Conservation (phyloP, 2,329 filamentous ascomycete genomes). For the Mycosphaerella sp. region DNA sequence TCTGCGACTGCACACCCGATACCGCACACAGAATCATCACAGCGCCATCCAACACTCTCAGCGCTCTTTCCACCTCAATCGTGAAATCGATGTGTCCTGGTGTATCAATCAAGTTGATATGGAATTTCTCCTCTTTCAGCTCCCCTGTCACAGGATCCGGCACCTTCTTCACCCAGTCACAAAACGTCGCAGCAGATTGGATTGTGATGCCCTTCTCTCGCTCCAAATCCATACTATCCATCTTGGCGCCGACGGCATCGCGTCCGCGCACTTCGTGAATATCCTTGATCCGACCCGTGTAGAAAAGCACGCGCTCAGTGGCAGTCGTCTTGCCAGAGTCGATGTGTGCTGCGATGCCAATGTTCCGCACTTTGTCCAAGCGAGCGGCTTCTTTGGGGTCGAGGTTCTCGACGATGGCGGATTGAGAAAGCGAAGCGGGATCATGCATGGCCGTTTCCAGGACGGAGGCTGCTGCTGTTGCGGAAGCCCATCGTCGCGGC, state of each 20-base stretch:
- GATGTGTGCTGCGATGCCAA: slow-evolving; percentile 98
- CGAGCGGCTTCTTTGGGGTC: slow-evolving; percentile 70
- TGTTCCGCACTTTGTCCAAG: slow-evolving; percentile 80
- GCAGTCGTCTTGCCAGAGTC: slow-evolving; percentile 97
- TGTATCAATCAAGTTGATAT: slow-evolving; percentile 98
- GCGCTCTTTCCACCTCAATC: slow-evolving; percentile 92
- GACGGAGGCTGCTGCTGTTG: slow-evolving; percentile 23
- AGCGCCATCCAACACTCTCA: slow-evolving; percentile 90
- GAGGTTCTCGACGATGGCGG: slow-evolving; percentile 71
- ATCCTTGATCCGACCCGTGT: slow-evolving; percentile 91
- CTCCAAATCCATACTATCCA: slow-evolving; percentile 99
- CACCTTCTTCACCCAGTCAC: slow-evolving; percentile 82
- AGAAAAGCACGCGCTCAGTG: slow-evolving; percentile 95
- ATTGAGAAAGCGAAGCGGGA: slow-evolving; percentile 52
- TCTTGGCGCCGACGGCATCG: slow-evolving; percentile 94
- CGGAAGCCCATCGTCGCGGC: slow-evolving; percentile 26
- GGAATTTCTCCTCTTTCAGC: slow-evolving; percentile 82
- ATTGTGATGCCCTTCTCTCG: slow-evolving; percentile 99
- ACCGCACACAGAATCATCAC: slow-evolving; percentile 99
- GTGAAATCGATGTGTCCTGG: slow-evolving; percentile 99
- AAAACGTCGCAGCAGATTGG: slow-evolving; percentile 95
- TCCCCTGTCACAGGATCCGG: slow-evolving; percentile 48
- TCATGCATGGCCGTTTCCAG: slow-evolving; percentile 53
- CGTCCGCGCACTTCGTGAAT: slow-evolving; percentile 97
- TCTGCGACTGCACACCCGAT: slow-evolving; percentile 94